These are phyloP conservation scores for Cyclotella sp. DNA, from an alignment of 108 stramenopile genomes.

Conservation along the genomic window DNA sequence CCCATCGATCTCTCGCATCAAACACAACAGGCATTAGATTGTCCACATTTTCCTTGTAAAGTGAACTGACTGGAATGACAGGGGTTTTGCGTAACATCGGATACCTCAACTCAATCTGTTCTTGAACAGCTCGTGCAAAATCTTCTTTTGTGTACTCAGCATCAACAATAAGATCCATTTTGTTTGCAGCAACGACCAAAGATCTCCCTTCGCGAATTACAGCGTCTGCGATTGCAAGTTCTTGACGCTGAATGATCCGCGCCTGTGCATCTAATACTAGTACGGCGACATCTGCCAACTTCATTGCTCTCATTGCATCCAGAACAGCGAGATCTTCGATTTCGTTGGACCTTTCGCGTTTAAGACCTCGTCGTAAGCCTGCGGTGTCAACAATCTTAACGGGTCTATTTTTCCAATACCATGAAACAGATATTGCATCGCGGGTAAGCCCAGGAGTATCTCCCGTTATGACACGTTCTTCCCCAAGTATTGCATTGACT, in stretches of 20 bases:
- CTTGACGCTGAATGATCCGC: conserved; percentile 77
- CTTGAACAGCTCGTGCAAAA: conserved; percentile 73
- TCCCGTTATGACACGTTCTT: conserved; percentile 84
- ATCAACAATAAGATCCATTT: conserved; percentile 88
- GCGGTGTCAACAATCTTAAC: conserved; percentile 90
- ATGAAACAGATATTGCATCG: conserved; percentile 87
- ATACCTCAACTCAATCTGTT: conserved; percentile 78
- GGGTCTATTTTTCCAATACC: conserved; percentile 68
- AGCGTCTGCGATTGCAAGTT: conserved; percentile 88
- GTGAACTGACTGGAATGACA: conserved; percentile 81
- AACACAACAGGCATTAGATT: conserved; percentile 82
- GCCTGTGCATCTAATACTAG: conserved; percentile 88
- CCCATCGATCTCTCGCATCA: conserved; percentile 81
- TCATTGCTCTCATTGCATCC: conserved; percentile 91
- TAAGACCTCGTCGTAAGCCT: conserved; percentile 77
- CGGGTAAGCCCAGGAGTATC: conserved; percentile 90
- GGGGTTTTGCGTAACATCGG: conserved; percentile 87
- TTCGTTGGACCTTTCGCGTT: conserved; percentile 64
- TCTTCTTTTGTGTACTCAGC: conserved; percentile 64
- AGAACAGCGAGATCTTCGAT: conserved; percentile 87
- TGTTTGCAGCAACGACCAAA: conserved; percentile 90
- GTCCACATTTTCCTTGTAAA: conserved; percentile 66
- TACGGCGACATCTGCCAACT: conserved; percentile 89
- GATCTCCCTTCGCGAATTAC: conserved; percentile 90
- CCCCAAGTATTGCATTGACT: conserved; percentile 78